Conservation (phyloP, 305 asterid species). For the Caryopteris hybrid region DNA sequence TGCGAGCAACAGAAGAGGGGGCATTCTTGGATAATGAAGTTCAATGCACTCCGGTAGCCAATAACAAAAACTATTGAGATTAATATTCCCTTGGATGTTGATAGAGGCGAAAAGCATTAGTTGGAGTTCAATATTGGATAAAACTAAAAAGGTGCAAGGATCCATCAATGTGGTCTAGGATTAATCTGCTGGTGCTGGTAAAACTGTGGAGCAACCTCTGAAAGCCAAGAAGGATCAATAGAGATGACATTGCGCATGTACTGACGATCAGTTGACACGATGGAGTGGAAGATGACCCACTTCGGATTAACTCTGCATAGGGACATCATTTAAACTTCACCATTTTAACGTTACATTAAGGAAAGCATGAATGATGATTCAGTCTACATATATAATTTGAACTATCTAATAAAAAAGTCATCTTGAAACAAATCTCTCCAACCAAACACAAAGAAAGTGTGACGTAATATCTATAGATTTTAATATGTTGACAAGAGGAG, state of each 20-base stretch:
- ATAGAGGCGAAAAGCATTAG: background rate
- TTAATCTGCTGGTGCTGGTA: conserved; percentile 57
- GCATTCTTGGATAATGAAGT: background rate
- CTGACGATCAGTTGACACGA: conserved; percentile 89
- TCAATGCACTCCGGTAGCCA: background rate
- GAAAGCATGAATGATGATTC: background rate
- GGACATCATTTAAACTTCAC: background rate
- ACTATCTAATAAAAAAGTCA: background rate
- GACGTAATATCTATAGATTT: too few species aligned
- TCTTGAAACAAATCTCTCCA: background rate
- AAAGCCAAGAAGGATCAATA: conserved; percentile 85
- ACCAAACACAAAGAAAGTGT: too few species aligned
- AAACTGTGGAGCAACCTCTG: conserved; percentile 89
- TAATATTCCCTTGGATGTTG: background rate
- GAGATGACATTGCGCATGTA: conserved; percentile 94
- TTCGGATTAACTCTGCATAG: conserved; percentile 84
- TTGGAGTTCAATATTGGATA: background rate
- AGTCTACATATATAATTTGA: background rate
- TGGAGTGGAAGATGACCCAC: conserved; percentile 81
- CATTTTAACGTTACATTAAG: background rate
- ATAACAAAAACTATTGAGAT: background rate
- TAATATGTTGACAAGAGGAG: too few species aligned
- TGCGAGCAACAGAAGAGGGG: background rate
- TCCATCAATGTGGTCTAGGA: conserved; percentile 38
- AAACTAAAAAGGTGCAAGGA: background rate